Evolutionary conservation across 345 rosid species (phyloP), one percentile per base, ranked within the genome.

Genomic region (Populus davidiana): DNA sequence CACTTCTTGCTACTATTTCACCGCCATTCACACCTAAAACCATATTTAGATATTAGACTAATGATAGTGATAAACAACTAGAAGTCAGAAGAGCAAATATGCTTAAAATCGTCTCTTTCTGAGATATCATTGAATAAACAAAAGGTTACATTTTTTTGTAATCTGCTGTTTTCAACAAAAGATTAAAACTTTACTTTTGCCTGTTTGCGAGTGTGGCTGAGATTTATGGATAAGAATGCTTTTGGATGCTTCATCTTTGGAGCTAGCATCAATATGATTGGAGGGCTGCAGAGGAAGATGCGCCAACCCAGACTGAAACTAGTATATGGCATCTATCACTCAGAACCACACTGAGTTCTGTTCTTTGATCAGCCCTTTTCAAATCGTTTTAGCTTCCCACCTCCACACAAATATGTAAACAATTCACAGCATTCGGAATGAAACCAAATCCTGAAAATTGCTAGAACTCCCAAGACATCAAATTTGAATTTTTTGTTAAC

Each of bases 241-340:
- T 83, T 86, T 1, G 86, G 84, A 76, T 91, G 93, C 86, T 79
- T 88, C 83, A 70, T 84, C 86, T 87, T 87, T 47, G 86, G 88
- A 80, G 81, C 85, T 67, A 82, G 90, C 65, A 79, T 82, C 83
- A 87, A 85, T 76, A 72, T 88, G 87, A 80, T 85, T n/a, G 84
- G 87, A 81, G 86, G 90, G 64, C 69, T 84, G 75, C 90, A 86
- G 80, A 81, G 85, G 90, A 90, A 82, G 85, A 82, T 84, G 76
- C 67, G 73, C 69, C 89, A 82, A 79, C 82, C 82, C 43, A 83
- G 89, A 81, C 81, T 87, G 83, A 89, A 90, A 77, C 76, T 87
- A 70, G 52, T 82, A 41, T 88, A 85, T 81, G 69, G 20, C 61
- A 2, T 70, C 43, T 77, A 54, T 67, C 20, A 61, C 56, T 82